These are phyloP conservation scores for Brassica nigra DNA, from an alignment of 345 rosid genomes.

Conservation along the genomic window DNA sequence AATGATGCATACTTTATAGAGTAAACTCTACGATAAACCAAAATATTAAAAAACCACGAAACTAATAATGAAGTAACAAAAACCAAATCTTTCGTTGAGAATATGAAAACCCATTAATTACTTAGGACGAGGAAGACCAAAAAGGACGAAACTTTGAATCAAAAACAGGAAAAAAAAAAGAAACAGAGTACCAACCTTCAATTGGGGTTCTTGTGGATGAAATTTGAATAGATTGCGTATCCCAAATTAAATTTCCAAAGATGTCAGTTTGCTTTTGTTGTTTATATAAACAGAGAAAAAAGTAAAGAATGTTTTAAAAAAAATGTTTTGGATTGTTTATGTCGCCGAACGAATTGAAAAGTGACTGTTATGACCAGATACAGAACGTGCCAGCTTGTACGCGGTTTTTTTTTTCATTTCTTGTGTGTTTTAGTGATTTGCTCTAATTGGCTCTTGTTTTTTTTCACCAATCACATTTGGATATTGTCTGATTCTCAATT, in stretches of 20 bases:
- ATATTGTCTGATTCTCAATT: background rate
- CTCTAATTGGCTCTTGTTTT: background rate
- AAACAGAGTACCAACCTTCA: conserved; percentile 17
- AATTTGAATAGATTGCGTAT: background rate
- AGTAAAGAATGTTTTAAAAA: conserved; percentile 23
- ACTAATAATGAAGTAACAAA: background rate
- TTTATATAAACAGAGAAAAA: conserved; percentile 6
- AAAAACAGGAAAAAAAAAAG: background rate
- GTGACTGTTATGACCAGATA: conserved; percentile 10
- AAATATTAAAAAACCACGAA: background rate
- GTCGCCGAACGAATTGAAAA: conserved; percentile 35
- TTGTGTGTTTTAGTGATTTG: background rate
- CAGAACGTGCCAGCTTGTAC: conserved; percentile 43
- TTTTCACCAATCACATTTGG: conserved; percentile 14
- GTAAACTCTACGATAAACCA: background rate
- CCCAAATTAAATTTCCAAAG: background rate
- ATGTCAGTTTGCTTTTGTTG: background rate
- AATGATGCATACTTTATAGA: background rate
- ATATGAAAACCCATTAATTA: background rate
- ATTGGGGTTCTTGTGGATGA: conserved; percentile 31
- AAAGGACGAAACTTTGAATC: background rate
- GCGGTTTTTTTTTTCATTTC: conserved; percentile 6
- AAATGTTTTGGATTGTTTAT: conserved; percentile 20
- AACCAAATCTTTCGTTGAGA: conserved; percentile 19
- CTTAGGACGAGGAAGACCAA: background rate